These are phyloP conservation scores for Apiospora aurea DNA, from an alignment of 2,329 filamentous ascomycete genomes.

Conservation along the genomic window DNA sequence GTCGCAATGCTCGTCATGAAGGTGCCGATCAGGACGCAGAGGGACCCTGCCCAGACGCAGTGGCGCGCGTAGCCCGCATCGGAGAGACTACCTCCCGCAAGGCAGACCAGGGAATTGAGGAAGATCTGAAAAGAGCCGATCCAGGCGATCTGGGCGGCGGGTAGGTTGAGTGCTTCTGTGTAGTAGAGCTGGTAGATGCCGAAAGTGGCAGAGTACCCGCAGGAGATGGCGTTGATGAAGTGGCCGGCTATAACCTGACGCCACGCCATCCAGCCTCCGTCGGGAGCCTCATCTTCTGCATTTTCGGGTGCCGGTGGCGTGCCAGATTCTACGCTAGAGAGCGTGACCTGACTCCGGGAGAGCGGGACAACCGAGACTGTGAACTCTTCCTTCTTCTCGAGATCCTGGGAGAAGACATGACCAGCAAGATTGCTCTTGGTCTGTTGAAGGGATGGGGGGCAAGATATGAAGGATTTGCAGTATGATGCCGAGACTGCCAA, in stretches of 20 bases:
- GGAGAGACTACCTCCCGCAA: slow-evolving; percentile 40
- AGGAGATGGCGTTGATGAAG: slow-evolving; percentile 57
- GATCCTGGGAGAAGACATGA: slow-evolving; percentile 6
- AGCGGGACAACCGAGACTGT: slow-evolving; percentile 24
- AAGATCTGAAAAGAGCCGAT: slow-evolving; percentile 51
- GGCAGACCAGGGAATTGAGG: slow-evolving; percentile 42
- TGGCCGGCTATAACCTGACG: slow-evolving; percentile 56
- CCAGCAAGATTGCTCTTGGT: background rate
- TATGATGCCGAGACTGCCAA: background rate
- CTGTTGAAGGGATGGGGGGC: background rate
- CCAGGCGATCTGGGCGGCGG: slow-evolving; percentile 48
- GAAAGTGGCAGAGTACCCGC: slow-evolving; percentile 58
- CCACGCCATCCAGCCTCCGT: slow-evolving; percentile 58
- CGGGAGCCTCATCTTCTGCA: slow-evolving; percentile 41
- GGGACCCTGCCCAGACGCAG: slow-evolving; percentile 40
- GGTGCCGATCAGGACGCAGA: slow-evolving; percentile 48
- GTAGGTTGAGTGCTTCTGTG: slow-evolving; percentile 43
- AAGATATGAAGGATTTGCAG: slow-evolving; percentile 1
- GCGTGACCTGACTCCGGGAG: slow-evolving; percentile 14
- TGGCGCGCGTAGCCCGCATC: slow-evolving; percentile 44
- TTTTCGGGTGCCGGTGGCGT: background rate
- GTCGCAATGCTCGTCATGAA: slow-evolving; percentile 47
- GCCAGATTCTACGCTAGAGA: slow-evolving; percentile 14
- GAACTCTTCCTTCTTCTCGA: slow-evolving; percentile 20
- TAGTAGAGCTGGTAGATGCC: slow-evolving; percentile 57